Percentiles rank a stretch among this genome's conserved stretches.
These are phyloP conservation scores for Myxozyma sirexii DNA, from an alignment of 805 yeast species.

Conservation along the genomic window DNA sequence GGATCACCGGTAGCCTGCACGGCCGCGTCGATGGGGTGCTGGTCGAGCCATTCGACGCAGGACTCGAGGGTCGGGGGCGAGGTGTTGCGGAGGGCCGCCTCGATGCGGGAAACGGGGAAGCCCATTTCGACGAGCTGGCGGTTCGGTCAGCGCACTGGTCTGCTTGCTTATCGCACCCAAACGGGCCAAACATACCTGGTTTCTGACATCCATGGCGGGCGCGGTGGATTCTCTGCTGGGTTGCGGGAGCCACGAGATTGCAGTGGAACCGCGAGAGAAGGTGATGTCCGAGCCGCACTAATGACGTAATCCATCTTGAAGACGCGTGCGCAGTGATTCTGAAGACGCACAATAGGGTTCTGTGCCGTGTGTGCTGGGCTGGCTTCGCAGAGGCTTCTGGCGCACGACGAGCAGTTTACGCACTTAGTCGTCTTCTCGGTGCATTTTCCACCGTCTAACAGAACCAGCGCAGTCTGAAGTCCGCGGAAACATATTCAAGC, in stretches of 20 bases:
- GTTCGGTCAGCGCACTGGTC: neutral
- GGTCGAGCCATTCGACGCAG: conserved; percentile 43
- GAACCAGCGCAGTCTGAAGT: neutral
- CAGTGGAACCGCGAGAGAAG: neutral
- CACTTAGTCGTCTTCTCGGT: no score
- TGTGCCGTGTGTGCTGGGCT: neutral
- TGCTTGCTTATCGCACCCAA: no score
- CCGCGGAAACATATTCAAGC: no score
- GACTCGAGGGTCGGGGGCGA: conserved; percentile 37
- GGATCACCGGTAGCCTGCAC: conserved; percentile 31
- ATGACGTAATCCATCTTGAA: neutral
- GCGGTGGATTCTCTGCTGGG: neutral
- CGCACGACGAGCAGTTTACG: neutral
- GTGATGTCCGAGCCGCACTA: neutral
- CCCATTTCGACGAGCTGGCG: conserved; percentile 40
- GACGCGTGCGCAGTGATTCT: neutral
- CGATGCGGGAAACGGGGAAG: conserved; percentile 40
- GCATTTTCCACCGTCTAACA: neutral
- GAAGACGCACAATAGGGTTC: neutral
- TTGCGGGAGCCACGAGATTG: neutral
- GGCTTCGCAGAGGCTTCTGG: neutral
- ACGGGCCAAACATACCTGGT: conserved; percentile 17
- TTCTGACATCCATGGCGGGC: conserved; percentile 20
- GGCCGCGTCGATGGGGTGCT: conserved; percentile 35
- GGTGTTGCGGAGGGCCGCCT: conserved; percentile 37